Evolutionary conservation across 441 rosid species (phyloP).

Genomic region (Populus hybrid): DNA sequence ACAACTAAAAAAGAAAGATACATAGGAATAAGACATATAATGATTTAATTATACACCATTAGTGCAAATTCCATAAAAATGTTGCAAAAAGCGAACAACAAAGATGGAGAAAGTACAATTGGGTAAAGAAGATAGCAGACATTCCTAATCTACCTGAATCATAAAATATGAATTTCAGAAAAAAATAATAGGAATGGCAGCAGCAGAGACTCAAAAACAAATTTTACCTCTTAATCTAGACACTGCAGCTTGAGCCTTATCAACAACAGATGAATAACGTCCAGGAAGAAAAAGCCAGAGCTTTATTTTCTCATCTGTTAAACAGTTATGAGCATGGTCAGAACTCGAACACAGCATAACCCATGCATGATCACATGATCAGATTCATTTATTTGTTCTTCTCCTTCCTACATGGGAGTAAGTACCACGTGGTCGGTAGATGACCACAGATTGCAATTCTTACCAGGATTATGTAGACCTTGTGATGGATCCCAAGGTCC

Average conservation of each 20-base stretch:
- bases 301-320: slow-evolving; percentile 94
- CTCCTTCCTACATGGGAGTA: slow-evolving; percentile 11
- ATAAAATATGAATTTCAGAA: neutral
- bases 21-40: slow-evolving; percentile 2
- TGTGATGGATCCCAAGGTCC: slow-evolving; percentile 99
- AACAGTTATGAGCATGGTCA: slow-evolving; percentile 13
- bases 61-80: neutral
- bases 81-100: neutral
- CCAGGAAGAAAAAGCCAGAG: slow-evolving; percentile 99
- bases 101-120: neutral
- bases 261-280: slow-evolving; percentile 62
- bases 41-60: slow-evolving; percentile 10
- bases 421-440: neutral
- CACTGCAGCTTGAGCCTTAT: slow-evolving; percentile 81
- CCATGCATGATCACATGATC: neutral
- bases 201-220: slow-evolving; percentile 5
- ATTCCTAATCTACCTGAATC: slow-evolving; percentile 2
- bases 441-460: slow-evolving; percentile 13
- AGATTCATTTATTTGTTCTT: neutral
- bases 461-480: slow-evolving; percentile 98
- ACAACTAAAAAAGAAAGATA: slow-evolving; percentile 51
- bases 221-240: slow-evolving; percentile 81
- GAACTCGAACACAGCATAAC: neutral
- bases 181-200: neutral
- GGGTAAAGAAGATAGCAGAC: neutral